Evolutionary conservation across 108 stramenopile species (phyloP), one percentile per base, ranked within the genome.

Genomic region (Stephanodiscus minutulus): DNA sequence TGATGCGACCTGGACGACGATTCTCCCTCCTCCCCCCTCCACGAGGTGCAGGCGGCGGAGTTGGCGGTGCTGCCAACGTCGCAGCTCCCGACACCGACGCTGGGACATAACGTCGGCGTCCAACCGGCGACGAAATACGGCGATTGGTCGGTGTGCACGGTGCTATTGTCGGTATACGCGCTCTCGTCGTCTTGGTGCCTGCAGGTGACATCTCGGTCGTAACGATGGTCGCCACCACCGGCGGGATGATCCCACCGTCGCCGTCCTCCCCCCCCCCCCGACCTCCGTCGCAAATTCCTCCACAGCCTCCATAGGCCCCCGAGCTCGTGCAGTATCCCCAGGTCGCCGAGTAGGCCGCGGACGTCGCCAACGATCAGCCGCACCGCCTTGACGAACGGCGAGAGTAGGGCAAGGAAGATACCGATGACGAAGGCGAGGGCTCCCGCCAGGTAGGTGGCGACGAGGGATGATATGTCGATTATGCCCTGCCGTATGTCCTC

Each of bases 401-500:
- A 76, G 22, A 76, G 33, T 24, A 76, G 8, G 2, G 66, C 47
- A 0, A 76, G 74, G 46, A 76, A 76, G 24, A 68, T 62, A 39
- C 74, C 74, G 61, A 76, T 13, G 31, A 76, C 27, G 47, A 76
- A 68, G 5, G 59, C 49, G 46, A 76, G 48, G 7, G 10, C 60
- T 18, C 66, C 74, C 18, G 74, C 74, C 7, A 76, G 53, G 46
- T 68, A 76, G 11, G 66, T 62, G 5, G 74, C 74, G 20, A 76
- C 43, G 15, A 76, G 59, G 6, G 44, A 57, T 1, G 66, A 68
- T 44, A 76, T 54, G 63, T 68, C 61, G 5, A 55, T 12, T 54
- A 76, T 76, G 8, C 67, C 67, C 48, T 31, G 64, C n/a, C 74
- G 74, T 11, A 76, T 62, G 33, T 59, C 74, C 37, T 76, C 74